Evolutionary conservation across 2,329 filamentous ascomycete genomes (phyloP), one percentile per base, ranked within the genome.

Genomic region (Iodosphaeria phyllophila): DNA sequence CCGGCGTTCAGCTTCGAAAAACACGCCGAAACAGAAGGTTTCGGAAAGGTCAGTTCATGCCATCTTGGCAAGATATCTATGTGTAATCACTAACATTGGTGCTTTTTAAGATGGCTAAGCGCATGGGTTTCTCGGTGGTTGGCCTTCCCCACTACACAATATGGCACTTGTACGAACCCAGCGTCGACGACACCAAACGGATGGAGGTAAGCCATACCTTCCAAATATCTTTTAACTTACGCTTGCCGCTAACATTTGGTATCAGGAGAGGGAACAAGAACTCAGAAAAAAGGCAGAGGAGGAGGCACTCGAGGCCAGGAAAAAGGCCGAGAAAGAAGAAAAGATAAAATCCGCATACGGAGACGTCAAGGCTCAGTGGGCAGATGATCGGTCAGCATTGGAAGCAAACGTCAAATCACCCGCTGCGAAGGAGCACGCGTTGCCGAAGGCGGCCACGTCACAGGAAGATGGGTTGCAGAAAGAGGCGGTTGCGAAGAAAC

Each of bases 151-250:
- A 98, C 47, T 98, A 98, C 50, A 92, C 83, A 1, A 93, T 98
- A 35, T 98, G 89, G 89, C 89, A 98, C 72, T 61, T 98, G 42
- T 98, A 98, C 56, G 89, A 98, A 51, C 89, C 89, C n/a, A 92
- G 82, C 41, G 79, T 93, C 10, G 89, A 98, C 42, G 89, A 98
- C 42, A 79, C 95, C 33, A 74, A 78, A 30, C 89, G 95, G 43
- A 98, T 98, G 89, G 86, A 84, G 57, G 70, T 73, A 48, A 30
- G 55, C 15, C 21, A 5, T 5, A 4, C 21, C 2, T 13, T 13
- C 12, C 21, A 5, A 22, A 4, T 5, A 14, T 9, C 10, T 3
- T 5, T 5, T 14, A 13, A 9, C 4, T 21, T 8, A 7, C 18
- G 13, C 13, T 14, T 28, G 13, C 29, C 36, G 38, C 32, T 38